A percentile compares a stretch with the other conserved stretches of the same genome.
Conservation (phyloP, 1,284 basidiomycete species). For the Leccinum subrobustum region DNA sequence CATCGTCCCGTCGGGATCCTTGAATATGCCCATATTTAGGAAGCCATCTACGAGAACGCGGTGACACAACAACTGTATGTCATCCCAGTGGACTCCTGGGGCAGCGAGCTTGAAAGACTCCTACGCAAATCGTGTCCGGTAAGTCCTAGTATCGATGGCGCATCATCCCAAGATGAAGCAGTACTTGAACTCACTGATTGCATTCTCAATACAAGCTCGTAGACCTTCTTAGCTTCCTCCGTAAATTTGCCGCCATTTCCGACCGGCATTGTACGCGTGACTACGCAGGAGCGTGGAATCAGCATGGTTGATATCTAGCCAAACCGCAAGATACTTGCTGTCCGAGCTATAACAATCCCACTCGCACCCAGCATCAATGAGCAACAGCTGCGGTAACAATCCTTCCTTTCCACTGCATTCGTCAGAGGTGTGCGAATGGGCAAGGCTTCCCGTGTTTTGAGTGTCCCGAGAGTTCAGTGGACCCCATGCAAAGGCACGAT, state of each 20-base stretch:
- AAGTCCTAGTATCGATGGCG: background rate
- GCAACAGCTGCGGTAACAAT: constrained; percentile 73
- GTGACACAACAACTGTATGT: constrained; percentile 80
- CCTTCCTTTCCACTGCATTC: constrained; percentile 28
- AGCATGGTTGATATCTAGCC: background rate
- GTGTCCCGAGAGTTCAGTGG: constrained; percentile 59
- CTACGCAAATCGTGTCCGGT: constrained; percentile 34
- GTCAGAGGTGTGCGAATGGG: constrained; percentile 32
- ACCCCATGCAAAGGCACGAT: constrained; percentile 77
- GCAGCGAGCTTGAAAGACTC: constrained; percentile 66
- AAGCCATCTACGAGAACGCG: constrained; percentile 76
- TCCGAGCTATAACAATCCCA: constrained; percentile 82
- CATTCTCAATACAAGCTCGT: constrained; percentile 85
- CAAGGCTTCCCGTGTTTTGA: constrained; percentile 48
- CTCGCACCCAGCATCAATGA: constrained; percentile 92
- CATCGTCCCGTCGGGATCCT: constrained; percentile 36
- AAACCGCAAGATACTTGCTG: constrained; percentile 41
- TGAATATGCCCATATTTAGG: constrained; percentile 84
- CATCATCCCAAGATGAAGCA: background rate
- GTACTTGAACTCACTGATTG: constrained; percentile 50
- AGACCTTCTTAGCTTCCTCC: constrained; percentile 74
- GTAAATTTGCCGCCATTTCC: constrained; percentile 90
- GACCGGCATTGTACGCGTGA: constrained; percentile 83
- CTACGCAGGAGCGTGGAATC: constrained; percentile 24
- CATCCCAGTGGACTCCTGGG: constrained; percentile 84